Base-by-base conservation (phyloP, 2,329 filamentous ascomycete species). In the Macrophomina phaseolina region DNA sequence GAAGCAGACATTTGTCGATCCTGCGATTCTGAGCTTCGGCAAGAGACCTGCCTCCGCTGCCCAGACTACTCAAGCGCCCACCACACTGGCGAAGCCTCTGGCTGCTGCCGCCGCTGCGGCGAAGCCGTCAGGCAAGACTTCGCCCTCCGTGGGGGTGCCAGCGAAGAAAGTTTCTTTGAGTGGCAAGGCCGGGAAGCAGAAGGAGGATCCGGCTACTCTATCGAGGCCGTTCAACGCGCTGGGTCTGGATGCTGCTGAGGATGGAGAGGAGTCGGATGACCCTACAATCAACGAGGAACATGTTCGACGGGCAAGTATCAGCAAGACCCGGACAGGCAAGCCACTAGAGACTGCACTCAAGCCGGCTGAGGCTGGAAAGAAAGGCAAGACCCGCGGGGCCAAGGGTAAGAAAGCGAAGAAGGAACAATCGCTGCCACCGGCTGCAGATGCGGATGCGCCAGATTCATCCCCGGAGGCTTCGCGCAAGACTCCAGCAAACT, bases 11-110 rank as follows among this genome's bases (percentile, higher is more conserved):
- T 93, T 95, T 73, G 85, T 90, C n/a, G 92, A 96, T 72, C 92
- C 92, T 11, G 92, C 92, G 3, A 96, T 96, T 65, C 76, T 96
- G 53, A 93, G 91, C 74, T 86, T 92, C 75, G 77, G 77, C 23
- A 82, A 77, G 68, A 71, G 72, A 68, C 78, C 72, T 45, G n/a
- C 42, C 8, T 45, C 45, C 12, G 55, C 18, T 32, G n/a, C 28
- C 16, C 46, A 58, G 16, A 34, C 55, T 16, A 63, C 70, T 12
- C 77, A 79, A 70, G 78, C 77, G 16, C 77, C 81, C 18, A 78
- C 81, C 6, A 81, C 79, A 30, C 81, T 81, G 0, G 78, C 81
- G 66, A 82, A 81, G 69, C 76, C 79, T 14, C 71, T 76, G 58
- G 66, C 76, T 51, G 66, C 76, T 51, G 73, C 73, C 34, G 75